phyloP scores from a whole-genome alignment of 2,329 filamentous ascomycete species.

The Capronia epimyces region DNA sequence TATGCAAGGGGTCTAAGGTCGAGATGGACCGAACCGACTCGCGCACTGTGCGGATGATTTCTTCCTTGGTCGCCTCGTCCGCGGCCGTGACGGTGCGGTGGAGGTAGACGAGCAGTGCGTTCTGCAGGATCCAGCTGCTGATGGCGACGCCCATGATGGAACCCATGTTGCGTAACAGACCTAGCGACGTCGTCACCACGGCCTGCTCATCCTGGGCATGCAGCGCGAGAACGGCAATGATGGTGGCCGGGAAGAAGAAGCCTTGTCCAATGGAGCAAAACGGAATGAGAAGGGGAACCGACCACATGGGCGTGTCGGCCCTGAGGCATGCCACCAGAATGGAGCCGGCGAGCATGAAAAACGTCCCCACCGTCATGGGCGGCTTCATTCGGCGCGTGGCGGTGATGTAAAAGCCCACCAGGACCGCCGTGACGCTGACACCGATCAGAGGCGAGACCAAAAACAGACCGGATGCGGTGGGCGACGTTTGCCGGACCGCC shows the following conservation, averaged over 20 bases:
- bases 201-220: constrained; percentile 43
- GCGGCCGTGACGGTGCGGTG: constrained; percentile 9
- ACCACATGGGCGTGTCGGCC: constrained; percentile 37
- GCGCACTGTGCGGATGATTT: constrained; percentile 22
- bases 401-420: constrained; percentile 42
- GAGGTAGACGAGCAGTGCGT: constrained; percentile 23
- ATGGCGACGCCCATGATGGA: constrained; percentile 26
- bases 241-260: constrained; percentile 39
- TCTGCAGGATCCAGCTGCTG: constrained; percentile 27
- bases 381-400: constrained; percentile 41
- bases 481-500: constrained; percentile 59
- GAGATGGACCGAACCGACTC: constrained; percentile 22
- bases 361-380: constrained; percentile 38
- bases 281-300: constrained; percentile 39
- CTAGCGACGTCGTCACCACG: constrained; percentile 34
- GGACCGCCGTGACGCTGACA: constrained; percentile 39
- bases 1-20: constrained; percentile 19
- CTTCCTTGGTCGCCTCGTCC: constrained; percentile 16
- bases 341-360: constrained; percentile 36
- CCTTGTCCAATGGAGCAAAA: constrained; percentile 40
- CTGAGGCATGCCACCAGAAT: constrained; percentile 35
- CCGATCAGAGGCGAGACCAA: constrained; percentile 57
- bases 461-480: constrained; percentile 62
- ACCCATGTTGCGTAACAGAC: constrained; percentile 22
- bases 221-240: constrained; percentile 39